These are phyloP conservation scores for Hypoxylon sp. DNA, from an alignment of 2,329 filamentous ascomycete species.

Conservation along the genomic window DNA sequence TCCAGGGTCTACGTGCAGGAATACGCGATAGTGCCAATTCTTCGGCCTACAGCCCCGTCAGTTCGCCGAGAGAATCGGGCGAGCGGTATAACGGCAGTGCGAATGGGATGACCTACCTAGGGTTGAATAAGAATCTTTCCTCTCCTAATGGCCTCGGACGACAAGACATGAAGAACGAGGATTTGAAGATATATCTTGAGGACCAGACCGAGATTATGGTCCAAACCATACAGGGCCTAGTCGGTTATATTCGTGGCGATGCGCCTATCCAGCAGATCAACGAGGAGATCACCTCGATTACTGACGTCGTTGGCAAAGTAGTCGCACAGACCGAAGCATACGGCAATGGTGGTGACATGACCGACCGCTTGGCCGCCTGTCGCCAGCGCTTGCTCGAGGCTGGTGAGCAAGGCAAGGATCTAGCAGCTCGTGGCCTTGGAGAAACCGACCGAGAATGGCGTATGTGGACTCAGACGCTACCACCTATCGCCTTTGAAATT, in stretches of 20 bases:
- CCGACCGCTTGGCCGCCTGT: constrained; percentile 71
- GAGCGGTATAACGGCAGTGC: constrained; percentile 58
- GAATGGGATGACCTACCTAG: constrained; percentile 55
- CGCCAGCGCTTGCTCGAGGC: constrained; percentile 75
- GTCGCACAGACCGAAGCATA: constrained; percentile 73
- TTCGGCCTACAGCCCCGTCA: constrained; percentile 80
- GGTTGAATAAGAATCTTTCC: constrained; percentile 53
- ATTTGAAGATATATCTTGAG: constrained; percentile 80
- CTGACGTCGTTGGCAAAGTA: constrained; percentile 77
- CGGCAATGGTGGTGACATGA: constrained; percentile 65
- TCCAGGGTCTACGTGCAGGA: constrained; percentile 67
- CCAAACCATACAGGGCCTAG: constrained; percentile 84
- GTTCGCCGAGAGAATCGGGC: constrained; percentile 73
- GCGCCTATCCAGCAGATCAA: constrained; percentile 74
- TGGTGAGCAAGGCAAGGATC: constrained; percentile 70
- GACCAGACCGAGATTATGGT: constrained; percentile 85
- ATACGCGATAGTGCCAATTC: constrained; percentile 74
- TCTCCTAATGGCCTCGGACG: constrained; percentile 58
- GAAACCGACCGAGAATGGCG: constrained; percentile 69
- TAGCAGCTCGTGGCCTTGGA: constrained; percentile 65
- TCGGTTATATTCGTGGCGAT: constrained; percentile 77
- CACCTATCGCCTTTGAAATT: constrained; percentile 88
- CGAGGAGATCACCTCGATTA: constrained; percentile 78
- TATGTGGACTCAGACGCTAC: constrained; percentile 77
- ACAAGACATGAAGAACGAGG: constrained; percentile 60